Percentiles rank a stretch among this genome's conserved stretches.
These are phyloP conservation scores for Boletus reticuloceps DNA, from an alignment of 768 basidiomycete genomes.

Conservation along the genomic window DNA sequence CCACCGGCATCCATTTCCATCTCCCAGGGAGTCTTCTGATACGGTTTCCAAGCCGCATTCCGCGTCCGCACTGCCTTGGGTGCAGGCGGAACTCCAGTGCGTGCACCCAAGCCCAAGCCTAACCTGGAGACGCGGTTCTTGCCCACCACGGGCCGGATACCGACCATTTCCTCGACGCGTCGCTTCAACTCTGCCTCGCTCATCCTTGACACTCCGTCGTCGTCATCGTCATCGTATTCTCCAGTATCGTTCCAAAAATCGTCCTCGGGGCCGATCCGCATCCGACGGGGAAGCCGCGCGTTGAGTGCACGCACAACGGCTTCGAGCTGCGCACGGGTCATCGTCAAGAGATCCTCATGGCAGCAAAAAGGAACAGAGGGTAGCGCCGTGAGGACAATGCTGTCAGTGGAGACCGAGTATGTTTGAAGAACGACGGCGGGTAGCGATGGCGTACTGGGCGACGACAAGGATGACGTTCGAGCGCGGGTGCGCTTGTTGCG, in stretches of 20 bases:
- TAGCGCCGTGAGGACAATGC: constrained; percentile 62
- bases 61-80: constrained; percentile 29
- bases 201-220: constrained; percentile 24
- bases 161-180: constrained; percentile 60
- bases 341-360: constrained; percentile 67
- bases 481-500: constrained; percentile 20
- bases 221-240: not conserved
- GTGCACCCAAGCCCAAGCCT: constrained; percentile 23
- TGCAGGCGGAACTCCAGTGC: constrained; percentile 29
- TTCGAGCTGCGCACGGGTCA: constrained; percentile 54
- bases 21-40: constrained; percentile 23
- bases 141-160: constrained; percentile 40
- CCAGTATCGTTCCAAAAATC: constrained; percentile 17
- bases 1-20: constrained; percentile 18
- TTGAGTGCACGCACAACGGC: constrained; percentile 56
- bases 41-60: constrained; percentile 14
- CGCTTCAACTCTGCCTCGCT: constrained; percentile 46
- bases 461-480: constrained; percentile 3
- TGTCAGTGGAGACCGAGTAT: constrained; percentile 47
- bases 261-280: constrained; percentile 46
- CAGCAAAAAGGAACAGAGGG: constrained; percentile 63
- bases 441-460: constrained; percentile 4
- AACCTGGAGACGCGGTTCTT: constrained; percentile 24
- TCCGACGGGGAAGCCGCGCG: constrained; percentile 47
- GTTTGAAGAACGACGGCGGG: constrained; percentile 59